Conservation (phyloP, 305 asterid genomes). For the Withania somnifera region DNA sequence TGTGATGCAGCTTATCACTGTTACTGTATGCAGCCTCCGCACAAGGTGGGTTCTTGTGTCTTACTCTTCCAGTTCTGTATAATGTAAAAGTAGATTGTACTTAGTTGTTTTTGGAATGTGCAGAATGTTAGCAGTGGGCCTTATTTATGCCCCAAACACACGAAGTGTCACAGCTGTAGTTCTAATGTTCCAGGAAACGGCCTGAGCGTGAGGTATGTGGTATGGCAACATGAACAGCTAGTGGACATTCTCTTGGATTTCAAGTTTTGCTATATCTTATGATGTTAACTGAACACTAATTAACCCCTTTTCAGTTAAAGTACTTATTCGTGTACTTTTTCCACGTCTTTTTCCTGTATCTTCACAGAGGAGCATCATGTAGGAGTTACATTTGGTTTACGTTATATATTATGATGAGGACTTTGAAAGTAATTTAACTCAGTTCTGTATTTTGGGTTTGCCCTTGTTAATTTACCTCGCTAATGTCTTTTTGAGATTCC, state of each 20-base stretch:
- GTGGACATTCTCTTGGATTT: not conserved
- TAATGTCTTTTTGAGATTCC: not conserved
- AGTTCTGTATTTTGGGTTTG: not conserved
- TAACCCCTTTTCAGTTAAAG: not conserved
- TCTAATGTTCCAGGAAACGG: constrained; percentile 98
- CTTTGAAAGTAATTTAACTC: not conserved
- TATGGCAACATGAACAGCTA: constrained; percentile 1
- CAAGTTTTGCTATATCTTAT: not conserved
- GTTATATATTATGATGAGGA: not conserved
- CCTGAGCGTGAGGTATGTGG: constrained; percentile 68
- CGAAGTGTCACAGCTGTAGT: constrained; percentile 89
- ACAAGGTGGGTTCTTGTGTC: constrained; percentile 26
- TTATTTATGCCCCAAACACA: constrained; percentile 90
- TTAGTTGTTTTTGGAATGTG: constrained; percentile 17
- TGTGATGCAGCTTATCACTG: constrained; percentile 95
- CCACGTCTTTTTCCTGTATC: not conserved
- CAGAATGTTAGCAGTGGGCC: constrained; percentile 96
- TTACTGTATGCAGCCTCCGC: constrained; percentile 90
- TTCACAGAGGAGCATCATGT: not conserved
- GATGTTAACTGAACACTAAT: not conserved
- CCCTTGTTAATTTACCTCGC: not conserved
- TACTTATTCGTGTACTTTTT: not conserved
- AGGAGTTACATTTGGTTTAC: not conserved
- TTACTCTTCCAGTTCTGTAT: not conserved
- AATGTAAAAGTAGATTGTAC: not conserved